Conservation (phyloP, 2,329 filamentous ascomycete genomes). For the Fusarium circinatum region DNA sequence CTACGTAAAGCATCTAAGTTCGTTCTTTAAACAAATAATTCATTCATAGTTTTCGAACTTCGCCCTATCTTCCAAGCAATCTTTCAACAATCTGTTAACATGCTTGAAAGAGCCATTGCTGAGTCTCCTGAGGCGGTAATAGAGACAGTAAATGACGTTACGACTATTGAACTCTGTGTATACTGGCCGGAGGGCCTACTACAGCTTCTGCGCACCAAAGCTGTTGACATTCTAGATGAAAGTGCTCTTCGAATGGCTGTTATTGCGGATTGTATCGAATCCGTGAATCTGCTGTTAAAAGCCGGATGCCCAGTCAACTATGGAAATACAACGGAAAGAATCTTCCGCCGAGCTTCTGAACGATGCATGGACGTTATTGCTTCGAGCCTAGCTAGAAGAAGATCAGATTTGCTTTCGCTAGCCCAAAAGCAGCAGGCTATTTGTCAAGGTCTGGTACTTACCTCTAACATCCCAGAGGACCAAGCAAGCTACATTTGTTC, state of each 20-base stretch:
- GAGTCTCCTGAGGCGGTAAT: no score
- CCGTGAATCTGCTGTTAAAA: not conserved
- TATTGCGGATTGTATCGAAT: rapidly evolving
- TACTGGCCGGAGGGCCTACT: not conserved
- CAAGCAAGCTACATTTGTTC: not conserved
- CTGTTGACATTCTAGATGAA: rapidly evolving
- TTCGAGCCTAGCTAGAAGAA: not conserved
- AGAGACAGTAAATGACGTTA: no score
- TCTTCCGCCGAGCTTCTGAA: rapidly evolving
- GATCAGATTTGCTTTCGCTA: not conserved
- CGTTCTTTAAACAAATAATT: rapidly evolving
- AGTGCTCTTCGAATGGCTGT: rapidly evolving
- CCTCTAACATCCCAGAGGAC: rapidly evolving
- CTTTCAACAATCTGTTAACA: not conserved
- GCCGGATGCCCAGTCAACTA: not conserved
- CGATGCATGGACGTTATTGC: not conserved
- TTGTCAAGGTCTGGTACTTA: rapidly evolving
- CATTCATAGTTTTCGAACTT: rapidly evolving
- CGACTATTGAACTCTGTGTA: rapidly evolving
- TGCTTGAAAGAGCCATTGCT: no score
- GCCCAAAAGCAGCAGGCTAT: rapidly evolving
- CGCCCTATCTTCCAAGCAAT: rapidly evolving
- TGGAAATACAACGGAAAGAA: rapidly evolving
- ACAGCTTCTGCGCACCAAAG: rapidly evolving
- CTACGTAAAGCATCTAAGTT: rapidly evolving